phyloP scores from a whole-genome alignment of 352 stramenopile genomes.

The Phytopythium montanum region DNA sequence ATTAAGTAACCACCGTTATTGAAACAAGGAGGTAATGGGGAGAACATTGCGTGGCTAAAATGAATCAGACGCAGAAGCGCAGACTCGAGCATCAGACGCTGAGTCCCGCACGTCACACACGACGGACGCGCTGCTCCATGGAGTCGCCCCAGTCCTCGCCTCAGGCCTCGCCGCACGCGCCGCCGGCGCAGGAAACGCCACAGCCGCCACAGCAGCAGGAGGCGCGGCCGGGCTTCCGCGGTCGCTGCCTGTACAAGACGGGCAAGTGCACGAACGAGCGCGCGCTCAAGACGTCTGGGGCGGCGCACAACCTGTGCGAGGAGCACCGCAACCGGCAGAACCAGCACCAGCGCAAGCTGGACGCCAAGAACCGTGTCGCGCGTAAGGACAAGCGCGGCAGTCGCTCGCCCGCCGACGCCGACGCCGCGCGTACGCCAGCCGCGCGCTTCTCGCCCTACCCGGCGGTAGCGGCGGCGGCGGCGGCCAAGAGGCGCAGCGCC shows the following conservation, averaged over 20 bases:
- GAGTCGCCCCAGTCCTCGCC: no score
- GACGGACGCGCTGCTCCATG: not conserved
- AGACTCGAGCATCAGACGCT: not conserved
- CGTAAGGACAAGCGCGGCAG: slow-evolving; percentile 52
- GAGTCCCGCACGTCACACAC: slow-evolving; percentile 2
- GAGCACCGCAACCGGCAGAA: slow-evolving; percentile 82
- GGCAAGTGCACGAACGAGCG: slow-evolving; percentile 85
- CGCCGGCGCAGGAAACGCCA: slow-evolving; percentile 10
- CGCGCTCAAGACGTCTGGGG: slow-evolving; percentile 79
- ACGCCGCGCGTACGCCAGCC: not conserved
- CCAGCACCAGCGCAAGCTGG: slow-evolving; percentile 84
- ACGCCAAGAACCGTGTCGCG: slow-evolving; percentile 74
- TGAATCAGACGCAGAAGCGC: no score
- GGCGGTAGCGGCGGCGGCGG: not conserved
- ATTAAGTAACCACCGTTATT: no score
- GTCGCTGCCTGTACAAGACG: slow-evolving; percentile 86
- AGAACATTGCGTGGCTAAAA: no score
- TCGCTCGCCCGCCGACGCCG: not conserved
- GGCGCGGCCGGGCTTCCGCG: slow-evolving; percentile 43
- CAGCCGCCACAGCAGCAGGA: slow-evolving; percentile 15
- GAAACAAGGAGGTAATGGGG: no score
- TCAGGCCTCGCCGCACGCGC: slow-evolving; percentile 18
- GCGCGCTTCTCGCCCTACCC: slow-evolving; percentile 26
- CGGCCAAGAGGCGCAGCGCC: not conserved
- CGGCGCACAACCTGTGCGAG: slow-evolving; percentile 83